These are phyloP conservation scores for Tetrahymena elliotti DNA, from an alignment of 73 alveolate genomes.

Conservation along the genomic window DNA sequence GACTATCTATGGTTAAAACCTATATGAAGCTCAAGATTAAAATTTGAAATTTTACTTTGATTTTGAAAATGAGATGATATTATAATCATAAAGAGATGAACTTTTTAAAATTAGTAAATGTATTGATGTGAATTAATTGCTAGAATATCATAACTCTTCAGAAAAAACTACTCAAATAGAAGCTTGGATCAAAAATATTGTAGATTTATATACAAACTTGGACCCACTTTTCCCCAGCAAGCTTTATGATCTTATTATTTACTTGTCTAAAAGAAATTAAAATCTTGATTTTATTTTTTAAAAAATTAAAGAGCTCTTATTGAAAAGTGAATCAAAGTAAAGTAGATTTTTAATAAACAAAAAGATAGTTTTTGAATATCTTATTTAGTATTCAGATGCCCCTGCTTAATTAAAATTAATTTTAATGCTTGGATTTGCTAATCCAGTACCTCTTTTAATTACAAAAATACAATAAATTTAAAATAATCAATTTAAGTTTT, in stretches of 20 bases:
- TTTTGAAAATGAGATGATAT: neutral
- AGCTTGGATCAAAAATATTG: neutral
- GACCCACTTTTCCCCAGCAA: neutral
- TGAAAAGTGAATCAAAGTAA: neutral
- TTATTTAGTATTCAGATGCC: neutral
- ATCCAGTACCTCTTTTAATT: neutral
- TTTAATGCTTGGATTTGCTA: neutral
- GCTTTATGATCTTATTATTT: neutral
- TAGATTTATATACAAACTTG: too few species aligned
- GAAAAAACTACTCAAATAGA: neutral
- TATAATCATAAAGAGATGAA: neutral
- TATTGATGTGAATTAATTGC: neutral
- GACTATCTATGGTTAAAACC: neutral
- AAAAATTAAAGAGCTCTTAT: neutral
- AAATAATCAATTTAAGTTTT: neutral
- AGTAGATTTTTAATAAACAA: neutral
- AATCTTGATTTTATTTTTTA: neutral
- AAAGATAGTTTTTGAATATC: neutral
- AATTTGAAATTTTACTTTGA: neutral
- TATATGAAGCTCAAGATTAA: neutral
- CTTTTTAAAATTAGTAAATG: too few species aligned
- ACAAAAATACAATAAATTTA: neutral
- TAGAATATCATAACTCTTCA: neutral
- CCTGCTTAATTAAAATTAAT: neutral
- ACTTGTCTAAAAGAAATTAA: neutral